These are phyloP conservation scores for Lipomyces orientalis DNA, from an alignment of 805 yeast genomes.

Conservation along the genomic window DNA sequence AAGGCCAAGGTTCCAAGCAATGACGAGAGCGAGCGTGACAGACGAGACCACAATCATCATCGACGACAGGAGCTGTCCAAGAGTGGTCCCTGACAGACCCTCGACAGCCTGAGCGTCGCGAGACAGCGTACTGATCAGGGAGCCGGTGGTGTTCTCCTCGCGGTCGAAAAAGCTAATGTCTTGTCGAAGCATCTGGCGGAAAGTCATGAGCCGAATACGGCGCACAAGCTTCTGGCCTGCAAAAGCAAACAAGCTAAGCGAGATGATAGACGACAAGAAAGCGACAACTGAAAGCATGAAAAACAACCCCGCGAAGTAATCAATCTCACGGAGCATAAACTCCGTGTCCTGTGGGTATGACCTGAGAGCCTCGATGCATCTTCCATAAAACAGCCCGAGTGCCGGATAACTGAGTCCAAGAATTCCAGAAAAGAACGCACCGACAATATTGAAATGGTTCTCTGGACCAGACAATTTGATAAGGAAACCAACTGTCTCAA, in stretches of 20 bases:
- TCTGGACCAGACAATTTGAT: slow-evolving; percentile 18
- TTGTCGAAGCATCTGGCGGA: slow-evolving; percentile 47
- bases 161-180: slow-evolving; percentile 49
- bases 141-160: slow-evolving; percentile 48
- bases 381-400: slow-evolving; percentile 32
- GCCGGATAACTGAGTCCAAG: slow-evolving; percentile 27
- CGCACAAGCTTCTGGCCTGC: slow-evolving; percentile 46
- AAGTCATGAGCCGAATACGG: slow-evolving; percentile 44
- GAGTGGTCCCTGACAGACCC: slow-evolving; percentile 51
- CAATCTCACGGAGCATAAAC: slow-evolving; percentile 15
- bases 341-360: slow-evolving; percentile 25
- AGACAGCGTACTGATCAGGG: slow-evolving; percentile 48
- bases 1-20: slow-evolving; percentile 50
- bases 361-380: slow-evolving; percentile 26
- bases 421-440: slow-evolving; percentile 15
- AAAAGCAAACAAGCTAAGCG: slow-evolving; percentile 40
- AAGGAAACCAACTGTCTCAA: slow-evolving; percentile 1
- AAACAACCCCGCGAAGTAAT: slow-evolving; percentile 26
- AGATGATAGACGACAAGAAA: slow-evolving; percentile 15
- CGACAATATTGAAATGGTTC: slow-evolving; percentile 14
- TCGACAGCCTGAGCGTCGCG: slow-evolving; percentile 49
- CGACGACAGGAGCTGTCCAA: slow-evolving; percentile 48
- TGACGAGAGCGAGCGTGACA: slow-evolving; percentile 48
- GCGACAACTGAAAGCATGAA: slow-evolving; percentile 25
- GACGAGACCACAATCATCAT: slow-evolving; percentile 49